Base-by-base conservation (phyloP, 2,329 filamentous ascomycete species). In the Verticillium klebahnii region DNA sequence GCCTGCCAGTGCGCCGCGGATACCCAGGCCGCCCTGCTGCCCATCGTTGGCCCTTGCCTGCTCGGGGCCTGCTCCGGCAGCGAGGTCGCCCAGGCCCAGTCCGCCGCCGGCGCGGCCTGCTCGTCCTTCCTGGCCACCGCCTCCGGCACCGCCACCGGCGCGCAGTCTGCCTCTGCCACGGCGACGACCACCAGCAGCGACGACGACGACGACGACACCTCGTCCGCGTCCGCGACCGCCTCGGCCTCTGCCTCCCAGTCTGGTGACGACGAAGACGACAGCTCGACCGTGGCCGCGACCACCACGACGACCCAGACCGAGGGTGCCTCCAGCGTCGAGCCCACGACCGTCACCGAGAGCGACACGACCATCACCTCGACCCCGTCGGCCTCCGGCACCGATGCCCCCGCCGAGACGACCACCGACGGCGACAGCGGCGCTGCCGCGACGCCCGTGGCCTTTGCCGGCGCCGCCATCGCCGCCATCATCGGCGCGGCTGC, bases 1-100 rank as follows among this genome's bases (percentile, higher is more conserved):
- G 68, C 67, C 58, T 81, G 79, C 70, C 72, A 73, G 66, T 81
- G 78, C 69, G 66, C 70, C 31, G n/a, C 70, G 17, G 63, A 62
- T 2, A 75, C 70, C 61, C 73, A 76, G 68, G 62, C 61, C 45
- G 66, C 70, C 63, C 71, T 78, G 37, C 60, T 65, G 25, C 61
- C 67, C 39, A 62, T 70, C 55, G 70, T 74, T 60, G 61, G 69
- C 14, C 62, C 69, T 19, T 78, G 76, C 67, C 62, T 77, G 56
- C 61, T 71, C 62, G 64, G 68, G 29, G 69, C 70, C 50, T 82
- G 80, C 68, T 61, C 63, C 12, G 31, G 65, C 2, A 40, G 61
- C 34, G 72, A 74, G 11, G 67, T 79, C 25, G 50, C 62, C 29
- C 68, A 70, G 61, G 75, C 74, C 17, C 71, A 73, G 60, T 57